Evolutionary conservation across 1,284 basidiomycete genomes (phyloP), one percentile per base, ranked within the genome.

Genomic region (Cryptococcus sp.): DNA sequence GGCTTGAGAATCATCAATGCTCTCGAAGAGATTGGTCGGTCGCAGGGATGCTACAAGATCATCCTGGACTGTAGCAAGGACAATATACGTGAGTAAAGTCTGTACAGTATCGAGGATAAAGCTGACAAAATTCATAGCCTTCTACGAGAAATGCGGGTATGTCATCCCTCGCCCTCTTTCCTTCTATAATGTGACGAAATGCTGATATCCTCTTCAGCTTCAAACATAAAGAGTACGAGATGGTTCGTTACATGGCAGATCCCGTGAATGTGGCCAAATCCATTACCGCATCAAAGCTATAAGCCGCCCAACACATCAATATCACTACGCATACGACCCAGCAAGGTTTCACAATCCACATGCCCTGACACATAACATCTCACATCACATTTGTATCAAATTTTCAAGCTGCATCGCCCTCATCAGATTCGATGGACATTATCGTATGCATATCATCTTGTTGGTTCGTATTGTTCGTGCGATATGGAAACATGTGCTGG

Each of bases 61-160:
- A 97, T 99, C 65, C 79, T 62, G 68, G 96, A 99, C 77, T 99
- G 95, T 78, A 92, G 85, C 72, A 86, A 91, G 62, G 83, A 85
- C 52, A 99, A 98, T 70, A 89, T 93, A 64, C 87, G 93, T 96
- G 75, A 79, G 92, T 74, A 60, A 19, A 22, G 7, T 46, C 48
- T n/a, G 15, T 11, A 44, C 22, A n/a, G 2, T 11, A 10, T 50
- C 52, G 37, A 50, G 20, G 50, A 59, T 34, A 39, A 62, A 66
- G 40, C 25, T 37, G 11, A 39, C 49, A 47, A 65, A 25, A 52
- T 54, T 40, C 52, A 50, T 73, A 94, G 92, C 91, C 0, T 99
- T 99, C 81, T 99, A 99, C 78, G 83, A 92, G 79, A 98, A 97
- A 79, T 99, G 95, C 75, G 94, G 93, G 38, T 79, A 55, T 57